Conservation (phyloP, 2,329 filamentous ascomycete species). For the Exophiala oligosperma region DNA sequence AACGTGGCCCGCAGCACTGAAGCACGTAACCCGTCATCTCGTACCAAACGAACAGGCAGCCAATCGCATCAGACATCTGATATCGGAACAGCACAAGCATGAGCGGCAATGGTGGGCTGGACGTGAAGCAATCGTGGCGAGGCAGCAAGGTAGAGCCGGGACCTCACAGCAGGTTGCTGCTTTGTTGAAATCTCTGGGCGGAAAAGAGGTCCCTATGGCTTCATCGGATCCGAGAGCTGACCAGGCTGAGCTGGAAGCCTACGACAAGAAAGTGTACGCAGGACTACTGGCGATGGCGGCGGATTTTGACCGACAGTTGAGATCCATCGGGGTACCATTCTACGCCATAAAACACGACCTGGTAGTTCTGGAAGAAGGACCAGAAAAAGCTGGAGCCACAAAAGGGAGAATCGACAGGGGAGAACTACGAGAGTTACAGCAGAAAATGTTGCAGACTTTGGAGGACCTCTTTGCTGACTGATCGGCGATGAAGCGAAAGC, state of each 20-base stretch:
- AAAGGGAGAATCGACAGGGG: constrained; percentile 38
- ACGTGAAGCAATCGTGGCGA: constrained; percentile 52
- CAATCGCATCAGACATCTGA: constrained; percentile 55
- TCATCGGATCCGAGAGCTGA: constrained; percentile 39
- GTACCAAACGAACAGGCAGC: constrained; percentile 46
- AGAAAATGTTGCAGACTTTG: constrained; percentile 50
- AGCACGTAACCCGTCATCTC: constrained; percentile 52
- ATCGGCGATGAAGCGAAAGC: neutral
- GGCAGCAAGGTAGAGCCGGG: constrained; percentile 52
- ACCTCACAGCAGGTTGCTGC: constrained; percentile 56
- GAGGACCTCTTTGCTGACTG: constrained; percentile 49
- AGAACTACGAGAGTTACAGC: constrained; percentile 47
- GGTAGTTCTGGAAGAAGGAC: constrained; percentile 35
- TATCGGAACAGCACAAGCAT: constrained; percentile 62
- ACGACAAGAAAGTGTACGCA: constrained; percentile 63
- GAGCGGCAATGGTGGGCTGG: constrained; percentile 62
- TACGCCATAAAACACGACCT: constrained; percentile 54
- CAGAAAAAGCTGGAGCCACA: constrained; percentile 19
- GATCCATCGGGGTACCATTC: constrained; percentile 60
- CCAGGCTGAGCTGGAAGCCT: constrained; percentile 56
- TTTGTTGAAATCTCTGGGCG: constrained; percentile 44
- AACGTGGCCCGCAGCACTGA: constrained; percentile 53
- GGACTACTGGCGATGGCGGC: constrained; percentile 60
- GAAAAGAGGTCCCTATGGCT: constrained; percentile 12
- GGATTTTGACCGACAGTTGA: constrained; percentile 58